Evolutionary conservation across 108 stramenopile species (phyloP).

Genomic region (Cyclotella atomus): DNA sequence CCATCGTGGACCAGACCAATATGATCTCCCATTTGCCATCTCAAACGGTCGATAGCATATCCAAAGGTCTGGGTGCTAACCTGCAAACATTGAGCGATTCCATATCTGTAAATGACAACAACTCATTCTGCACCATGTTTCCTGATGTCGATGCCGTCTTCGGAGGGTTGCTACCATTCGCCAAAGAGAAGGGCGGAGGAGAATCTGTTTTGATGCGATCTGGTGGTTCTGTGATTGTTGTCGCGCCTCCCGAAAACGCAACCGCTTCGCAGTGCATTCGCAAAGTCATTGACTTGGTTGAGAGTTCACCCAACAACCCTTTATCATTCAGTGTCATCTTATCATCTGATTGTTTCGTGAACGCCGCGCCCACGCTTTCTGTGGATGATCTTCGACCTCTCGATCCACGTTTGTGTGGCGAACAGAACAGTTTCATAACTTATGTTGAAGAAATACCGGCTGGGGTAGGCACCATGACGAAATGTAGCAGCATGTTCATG

Average conservation of each 20-base stretch:
- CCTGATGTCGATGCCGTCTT: conserved; percentile 75
- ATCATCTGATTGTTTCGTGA: conserved; percentile 66
- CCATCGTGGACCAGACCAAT: conserved; percentile 65
- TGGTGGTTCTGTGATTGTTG: conserved; percentile 66
- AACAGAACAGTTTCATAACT: conserved; percentile 50
- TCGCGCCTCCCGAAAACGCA: conserved; percentile 72
- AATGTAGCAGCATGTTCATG: conserved; percentile 67
- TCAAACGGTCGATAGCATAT: conserved; percentile 47
- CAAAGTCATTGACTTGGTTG: conserved; percentile 66
- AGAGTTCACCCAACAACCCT: conserved; percentile 51
- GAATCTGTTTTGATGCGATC: conserved; percentile 45
- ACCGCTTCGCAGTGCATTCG: conserved; percentile 73
- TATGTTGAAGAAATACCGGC: conserved; percentile 58
- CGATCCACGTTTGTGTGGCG: conserved; percentile 70
- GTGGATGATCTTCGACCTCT: conserved; percentile 58
- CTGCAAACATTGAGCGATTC: conserved; percentile 78
- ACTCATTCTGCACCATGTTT: conserved; percentile 77
- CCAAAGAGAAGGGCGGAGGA: conserved; percentile 51
- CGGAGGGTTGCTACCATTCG: conserved; percentile 74
- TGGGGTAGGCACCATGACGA: conserved; percentile 55
- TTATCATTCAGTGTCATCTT: conserved; percentile 76
- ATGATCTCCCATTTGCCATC: conserved; percentile 67
- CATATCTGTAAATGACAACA: conserved; percentile 53
- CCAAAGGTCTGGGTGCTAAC: conserved; percentile 46
- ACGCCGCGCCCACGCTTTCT: conserved; percentile 44